Conservation (phyloP, 148 eudicot species). For the Chenopodium berlandieri region DNA sequence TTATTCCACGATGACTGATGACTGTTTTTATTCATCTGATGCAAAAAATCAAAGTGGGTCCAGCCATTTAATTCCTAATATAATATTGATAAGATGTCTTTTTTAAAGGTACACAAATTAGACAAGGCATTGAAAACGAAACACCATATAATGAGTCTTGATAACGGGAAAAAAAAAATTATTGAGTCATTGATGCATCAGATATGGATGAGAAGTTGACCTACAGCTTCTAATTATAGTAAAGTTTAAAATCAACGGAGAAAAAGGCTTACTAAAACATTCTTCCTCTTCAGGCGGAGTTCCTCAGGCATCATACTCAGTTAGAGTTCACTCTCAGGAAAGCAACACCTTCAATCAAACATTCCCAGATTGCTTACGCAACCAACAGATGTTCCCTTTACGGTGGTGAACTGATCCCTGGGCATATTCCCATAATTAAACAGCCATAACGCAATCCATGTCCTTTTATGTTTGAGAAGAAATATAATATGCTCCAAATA, state of each 20-base stretch:
- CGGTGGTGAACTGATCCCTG: neutral
- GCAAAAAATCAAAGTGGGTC: conserved; percentile 18
- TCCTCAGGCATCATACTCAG: neutral
- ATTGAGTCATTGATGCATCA: conserved; percentile 8
- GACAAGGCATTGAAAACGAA: conserved; percentile 2
- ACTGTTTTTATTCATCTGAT: neutral
- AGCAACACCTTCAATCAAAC: neutral
- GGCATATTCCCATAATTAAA: neutral
- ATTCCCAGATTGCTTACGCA: neutral
- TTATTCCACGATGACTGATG: neutral
- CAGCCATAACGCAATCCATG: neutral
- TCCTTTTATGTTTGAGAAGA: neutral
- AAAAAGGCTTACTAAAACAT: neutral
- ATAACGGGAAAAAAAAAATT: neutral
- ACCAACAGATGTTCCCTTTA: conserved; percentile 3
- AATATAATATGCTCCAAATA: neutral
- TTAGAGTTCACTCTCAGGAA: neutral
- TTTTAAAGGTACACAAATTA: neutral
- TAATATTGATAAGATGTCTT: neutral
- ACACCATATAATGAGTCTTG: neutral
- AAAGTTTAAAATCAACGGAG: neutral
- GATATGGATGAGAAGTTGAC: neutral
- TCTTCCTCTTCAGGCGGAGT: neutral
- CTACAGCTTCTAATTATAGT: neutral
- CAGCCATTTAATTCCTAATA: neutral